Evolutionary conservation across 1,284 basidiomycete species (phyloP), one percentile per base, ranked within the genome.

Genomic region (Ustilago loliicola): DNA sequence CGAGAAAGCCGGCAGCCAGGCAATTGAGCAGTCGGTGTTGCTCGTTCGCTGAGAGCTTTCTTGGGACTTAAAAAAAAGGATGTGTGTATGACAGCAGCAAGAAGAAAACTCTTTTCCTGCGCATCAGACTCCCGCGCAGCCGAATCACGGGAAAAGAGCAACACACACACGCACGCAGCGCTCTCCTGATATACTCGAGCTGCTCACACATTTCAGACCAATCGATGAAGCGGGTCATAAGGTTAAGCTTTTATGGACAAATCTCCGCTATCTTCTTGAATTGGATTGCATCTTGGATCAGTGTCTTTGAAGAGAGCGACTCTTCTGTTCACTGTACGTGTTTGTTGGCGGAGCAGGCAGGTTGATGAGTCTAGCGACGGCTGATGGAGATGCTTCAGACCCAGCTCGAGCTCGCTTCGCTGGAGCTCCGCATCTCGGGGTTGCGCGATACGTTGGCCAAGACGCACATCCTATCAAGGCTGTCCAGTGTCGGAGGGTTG

Each of bases 61-160:
- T 52, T 29, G n/a, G 19, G 23, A 54, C 8, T 29, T 5, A 45
- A 45, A 42, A 57, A 57, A 34, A 45, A 57, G 40, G 40, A 25
- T 29, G 60, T 19, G 45, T 21, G 45, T 47, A 13, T 30, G 40
- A 58, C 53, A 55, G 32, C 30, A 59, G 47, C 45, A 54, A 54
- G 51, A 54, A 47, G 51, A 54, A 34, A 60, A 34, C 21, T 10
- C n/a, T n/a, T 53, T 42, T 40, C 17, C 59, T 52, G 59, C 50
- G 51, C 7, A 1, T 21, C 27, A 3, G 7, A 23, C 23, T 40
- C 58, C 48, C 48, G 58, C 27, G 58, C 58, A 7, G 47, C 58
- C 58, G 58, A 60, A 50, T 27, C 45, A 10, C 6, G 23, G 36
- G 15, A 54, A 36, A 23, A 36, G 30, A 54, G 36, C 34, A 42